Evolutionary conservation across 139 green algal genomes (phyloP).

Genomic region (Volvox reticuliferus): DNA sequence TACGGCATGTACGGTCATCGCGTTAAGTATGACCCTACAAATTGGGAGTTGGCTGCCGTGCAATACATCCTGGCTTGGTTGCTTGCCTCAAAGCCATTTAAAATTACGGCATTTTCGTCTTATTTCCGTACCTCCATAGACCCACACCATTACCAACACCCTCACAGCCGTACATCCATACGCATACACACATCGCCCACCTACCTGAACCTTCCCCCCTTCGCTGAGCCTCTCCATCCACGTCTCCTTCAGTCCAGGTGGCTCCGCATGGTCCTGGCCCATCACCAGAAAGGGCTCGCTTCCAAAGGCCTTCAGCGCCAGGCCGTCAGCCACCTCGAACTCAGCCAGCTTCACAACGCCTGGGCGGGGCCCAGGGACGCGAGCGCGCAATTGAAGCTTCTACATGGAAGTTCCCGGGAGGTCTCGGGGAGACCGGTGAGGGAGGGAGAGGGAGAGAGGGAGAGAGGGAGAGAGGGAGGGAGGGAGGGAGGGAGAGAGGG

Average conservation of each 20-base stretch:
- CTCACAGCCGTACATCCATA: neutral
- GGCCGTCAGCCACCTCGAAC: slow-evolving; percentile 47
- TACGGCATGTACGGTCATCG: neutral
- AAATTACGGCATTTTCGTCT: no score
- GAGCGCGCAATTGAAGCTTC: no score
- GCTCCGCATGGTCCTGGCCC: slow-evolving; percentile 40
- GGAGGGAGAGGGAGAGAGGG: neutral
- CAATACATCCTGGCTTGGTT: no score
- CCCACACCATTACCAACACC: neutral
- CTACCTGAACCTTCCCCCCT: slow-evolving; percentile 16
- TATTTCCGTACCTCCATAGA: no score
- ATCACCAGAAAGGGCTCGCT: slow-evolving; percentile 34
- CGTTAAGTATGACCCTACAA: no score
- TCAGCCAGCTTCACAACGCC: slow-evolving; percentile 46
- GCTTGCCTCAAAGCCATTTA: no score
- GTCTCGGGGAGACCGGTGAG: no score
- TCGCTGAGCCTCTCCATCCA: slow-evolving; percentile 46
- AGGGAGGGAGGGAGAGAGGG: neutral
- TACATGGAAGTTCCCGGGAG: no score
- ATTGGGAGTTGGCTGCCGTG: no score
- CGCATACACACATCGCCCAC: neutral
- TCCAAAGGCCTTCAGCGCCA: slow-evolving; percentile 48
- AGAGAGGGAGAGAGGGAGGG: neutral
- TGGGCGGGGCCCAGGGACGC: neutral
- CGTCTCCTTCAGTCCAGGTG: slow-evolving; percentile 5